These are phyloP conservation scores for Metahyphopichia silvanorum DNA, from an alignment of 805 yeast species.

Conservation along the genomic window DNA sequence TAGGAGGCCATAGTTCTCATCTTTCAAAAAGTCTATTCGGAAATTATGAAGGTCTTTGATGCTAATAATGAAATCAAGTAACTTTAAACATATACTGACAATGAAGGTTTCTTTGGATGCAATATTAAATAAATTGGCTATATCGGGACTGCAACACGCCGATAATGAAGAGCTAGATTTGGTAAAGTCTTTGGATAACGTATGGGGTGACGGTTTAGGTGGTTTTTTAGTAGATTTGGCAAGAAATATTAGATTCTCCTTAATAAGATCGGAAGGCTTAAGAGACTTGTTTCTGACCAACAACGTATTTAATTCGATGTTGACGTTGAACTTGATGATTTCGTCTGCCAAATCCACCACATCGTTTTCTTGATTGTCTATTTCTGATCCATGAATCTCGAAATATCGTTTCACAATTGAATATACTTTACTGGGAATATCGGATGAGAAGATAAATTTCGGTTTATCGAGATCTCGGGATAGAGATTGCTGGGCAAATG, in stretches of 20 bases:
- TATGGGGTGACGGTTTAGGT: not conserved
- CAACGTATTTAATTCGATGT: slow-evolving; percentile 33
- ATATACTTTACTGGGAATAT: slow-evolving; percentile 24
- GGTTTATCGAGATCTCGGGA: slow-evolving; percentile 31
- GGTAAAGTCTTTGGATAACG: slow-evolving; percentile 1
- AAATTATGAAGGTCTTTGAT: slow-evolving; percentile 10
- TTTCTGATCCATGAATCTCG: not conserved
- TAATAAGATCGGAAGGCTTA: slow-evolving; percentile 30
- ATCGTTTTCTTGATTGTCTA: slow-evolving; percentile 1
- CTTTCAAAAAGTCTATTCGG: slow-evolving; percentile 22
- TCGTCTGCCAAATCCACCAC: slow-evolving; percentile 6
- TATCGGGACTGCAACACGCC: not conserved
- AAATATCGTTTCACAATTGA: slow-evolving; percentile 3
- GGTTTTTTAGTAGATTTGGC: slow-evolving; percentile 16
- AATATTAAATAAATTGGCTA: slow-evolving; percentile 1
- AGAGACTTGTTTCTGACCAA: slow-evolving; percentile 25
- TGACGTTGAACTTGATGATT: slow-evolving; percentile 20
- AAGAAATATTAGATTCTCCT: slow-evolving; percentile 30
- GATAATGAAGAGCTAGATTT: too few relatives aligned
- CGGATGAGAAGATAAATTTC: slow-evolving; percentile 35
- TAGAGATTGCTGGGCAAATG: slow-evolving; percentile 1
- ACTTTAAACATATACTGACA: slow-evolving; percentile 22
- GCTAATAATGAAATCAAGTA: slow-evolving; percentile 19
- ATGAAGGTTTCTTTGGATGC: slow-evolving; percentile 28
- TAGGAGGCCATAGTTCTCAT: slow-evolving; percentile 26